A percentile compares a stretch with the other conserved stretches of the same genome.
Evolutionary conservation across 208 protist species (phyloP).

Genomic region (Leishmania mexicana): DNA sequence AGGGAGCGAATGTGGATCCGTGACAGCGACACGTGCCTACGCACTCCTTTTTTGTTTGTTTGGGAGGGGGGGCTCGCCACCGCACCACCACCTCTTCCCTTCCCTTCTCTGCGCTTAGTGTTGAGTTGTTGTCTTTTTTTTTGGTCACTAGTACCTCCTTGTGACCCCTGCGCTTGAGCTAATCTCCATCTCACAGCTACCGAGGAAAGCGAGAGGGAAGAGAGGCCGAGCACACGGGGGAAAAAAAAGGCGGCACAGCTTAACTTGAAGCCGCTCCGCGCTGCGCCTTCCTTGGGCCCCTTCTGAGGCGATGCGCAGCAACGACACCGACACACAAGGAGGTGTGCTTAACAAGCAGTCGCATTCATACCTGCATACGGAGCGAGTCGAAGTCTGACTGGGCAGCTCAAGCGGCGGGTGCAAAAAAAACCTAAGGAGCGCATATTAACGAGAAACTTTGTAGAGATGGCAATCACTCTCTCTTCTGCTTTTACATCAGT

Average conservation of each 20-base stretch:
- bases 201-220: not conserved
- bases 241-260: not conserved
- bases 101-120: not conserved
- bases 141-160: no score
- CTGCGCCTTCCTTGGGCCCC: not conserved
- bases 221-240: not conserved
- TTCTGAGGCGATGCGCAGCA: not conserved
- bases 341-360: no score
- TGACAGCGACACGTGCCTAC: not conserved
- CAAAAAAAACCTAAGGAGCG: no score
- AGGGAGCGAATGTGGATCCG: not conserved
- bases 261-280: no score
- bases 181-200: no score
- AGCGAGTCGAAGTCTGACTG: not conserved
- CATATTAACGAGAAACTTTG: no score
- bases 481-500: not conserved
- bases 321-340: not conserved
- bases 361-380: not conserved
- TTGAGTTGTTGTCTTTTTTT: no score
- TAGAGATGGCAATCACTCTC: not conserved
- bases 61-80: not conserved
- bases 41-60: not conserved
- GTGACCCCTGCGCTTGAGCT: no score
- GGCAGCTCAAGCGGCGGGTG: no score
- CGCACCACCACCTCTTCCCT: not conserved